A percentile compares a stretch with the other conserved stretches of the same genome.
These are phyloP conservation scores for Candolleomyces aberdarensis DNA, from an alignment of 768 basidiomycete species.

Conservation along the genomic window DNA sequence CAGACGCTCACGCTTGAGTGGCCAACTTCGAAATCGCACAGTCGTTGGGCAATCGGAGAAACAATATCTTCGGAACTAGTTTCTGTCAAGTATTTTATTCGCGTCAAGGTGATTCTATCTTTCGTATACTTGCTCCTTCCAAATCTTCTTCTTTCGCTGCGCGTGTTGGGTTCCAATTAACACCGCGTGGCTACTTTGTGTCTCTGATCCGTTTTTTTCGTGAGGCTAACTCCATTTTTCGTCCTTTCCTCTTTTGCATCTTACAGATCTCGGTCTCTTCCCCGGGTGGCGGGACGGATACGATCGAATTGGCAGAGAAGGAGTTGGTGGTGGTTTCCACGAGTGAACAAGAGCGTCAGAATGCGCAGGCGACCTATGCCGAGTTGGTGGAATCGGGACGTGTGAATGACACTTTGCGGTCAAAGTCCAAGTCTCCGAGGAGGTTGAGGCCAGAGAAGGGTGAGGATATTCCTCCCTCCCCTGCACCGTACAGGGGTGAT, in stretches of 20 bases:
- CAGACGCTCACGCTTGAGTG: constrained; percentile 70
- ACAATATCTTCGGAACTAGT: constrained; percentile 64
- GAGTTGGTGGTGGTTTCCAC: constrained; percentile 68
- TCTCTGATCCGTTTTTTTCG: constrained; percentile 9
- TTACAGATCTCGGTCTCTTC: constrained; percentile 48
- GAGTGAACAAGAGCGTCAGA: constrained; percentile 64
- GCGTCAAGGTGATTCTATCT: constrained; percentile 54
- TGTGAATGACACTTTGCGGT: constrained; percentile 27
- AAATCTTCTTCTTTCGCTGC: background rate
- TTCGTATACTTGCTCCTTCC: constrained; percentile 5
- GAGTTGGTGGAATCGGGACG: constrained; percentile 32
- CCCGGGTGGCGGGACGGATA: constrained; percentile 53
- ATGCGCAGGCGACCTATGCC: constrained; percentile 58
- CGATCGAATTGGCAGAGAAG: constrained; percentile 65
- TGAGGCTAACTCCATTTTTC: constrained; percentile 2
- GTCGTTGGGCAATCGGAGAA: constrained; percentile 80
- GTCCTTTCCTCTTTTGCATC: constrained; percentile 2
- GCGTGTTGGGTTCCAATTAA: constrained; percentile 13
- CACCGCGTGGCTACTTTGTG: background rate
- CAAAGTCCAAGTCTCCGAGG: constrained; percentile 59
- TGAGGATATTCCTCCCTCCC: constrained; percentile 34
- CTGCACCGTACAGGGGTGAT: constrained; percentile 14
- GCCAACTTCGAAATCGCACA: constrained; percentile 64
- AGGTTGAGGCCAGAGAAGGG: constrained; percentile 35
- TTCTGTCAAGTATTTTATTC: constrained; percentile 66